Conservation (phyloP, 805 yeast genomes). For the Metschnikowia gruessii region DNA sequence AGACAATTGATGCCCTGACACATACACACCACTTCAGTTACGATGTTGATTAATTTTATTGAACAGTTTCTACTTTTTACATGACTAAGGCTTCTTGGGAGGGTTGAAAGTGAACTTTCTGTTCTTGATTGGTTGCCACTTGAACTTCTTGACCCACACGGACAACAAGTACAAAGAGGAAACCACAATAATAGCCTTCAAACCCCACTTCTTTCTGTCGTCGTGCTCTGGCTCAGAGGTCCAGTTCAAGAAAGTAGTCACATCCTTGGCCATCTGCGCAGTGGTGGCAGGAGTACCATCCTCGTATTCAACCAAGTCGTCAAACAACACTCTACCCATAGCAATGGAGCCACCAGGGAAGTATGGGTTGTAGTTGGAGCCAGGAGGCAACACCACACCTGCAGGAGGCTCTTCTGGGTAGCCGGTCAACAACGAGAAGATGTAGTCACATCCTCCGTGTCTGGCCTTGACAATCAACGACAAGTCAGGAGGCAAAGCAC, state of each 20-base stretch:
- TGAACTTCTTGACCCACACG: slow-evolving; percentile 94
- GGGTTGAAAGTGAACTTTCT: slow-evolving; percentile 93
- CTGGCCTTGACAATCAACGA: slow-evolving; percentile 97
- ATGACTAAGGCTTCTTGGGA: slow-evolving; percentile 61
- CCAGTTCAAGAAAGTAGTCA: slow-evolving; percentile 94
- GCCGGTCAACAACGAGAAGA: slow-evolving; percentile 93
- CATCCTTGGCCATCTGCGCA: slow-evolving; percentile 99
- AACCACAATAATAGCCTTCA: slow-evolving; percentile 81
- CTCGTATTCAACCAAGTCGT: slow-evolving; percentile 96
- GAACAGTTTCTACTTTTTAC: slow-evolving; percentile 13
- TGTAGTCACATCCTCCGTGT: slow-evolving; percentile 96
- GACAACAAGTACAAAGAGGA: slow-evolving; percentile 78
- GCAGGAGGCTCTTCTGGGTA: slow-evolving; percentile 99
- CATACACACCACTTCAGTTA: no score
- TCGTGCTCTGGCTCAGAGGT: slow-evolving; percentile 98
- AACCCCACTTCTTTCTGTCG: slow-evolving; percentile 94
- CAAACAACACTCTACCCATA: slow-evolving; percentile 97
- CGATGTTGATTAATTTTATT: slow-evolving; percentile 7
- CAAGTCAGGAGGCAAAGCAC: slow-evolving; percentile 98
- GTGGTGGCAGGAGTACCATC: slow-evolving; percentile 99
- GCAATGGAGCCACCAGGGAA: slow-evolving; percentile 99
- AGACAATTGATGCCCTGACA: no score
- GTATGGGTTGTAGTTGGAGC: slow-evolving; percentile 97
- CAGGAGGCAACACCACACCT: slow-evolving; percentile 89
- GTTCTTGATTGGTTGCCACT: slow-evolving; percentile 94